Conservation (phyloP, 345 rosid species). For the Salix brachista region DNA sequence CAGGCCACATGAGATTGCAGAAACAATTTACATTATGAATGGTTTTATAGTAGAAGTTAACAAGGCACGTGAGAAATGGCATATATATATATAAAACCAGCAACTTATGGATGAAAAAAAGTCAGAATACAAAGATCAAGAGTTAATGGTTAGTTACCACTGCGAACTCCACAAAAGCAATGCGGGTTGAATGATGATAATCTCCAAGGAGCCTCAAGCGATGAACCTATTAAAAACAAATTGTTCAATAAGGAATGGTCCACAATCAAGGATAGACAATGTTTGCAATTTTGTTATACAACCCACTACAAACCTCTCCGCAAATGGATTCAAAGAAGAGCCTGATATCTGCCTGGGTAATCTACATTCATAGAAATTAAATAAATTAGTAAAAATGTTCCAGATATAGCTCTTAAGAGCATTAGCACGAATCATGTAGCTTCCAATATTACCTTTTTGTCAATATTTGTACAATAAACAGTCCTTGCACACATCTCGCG, state of each 20-base stretch:
- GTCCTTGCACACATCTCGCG: conserved; percentile 99
- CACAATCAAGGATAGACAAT: conserved; percentile 1
- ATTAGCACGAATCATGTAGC: background rate
- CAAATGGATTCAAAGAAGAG: conserved; percentile 78
- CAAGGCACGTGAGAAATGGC: background rate
- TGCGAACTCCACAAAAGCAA: conserved; percentile 89
- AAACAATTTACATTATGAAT: background rate
- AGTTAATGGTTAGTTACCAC: conserved; percentile 39
- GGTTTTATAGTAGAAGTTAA: background rate
- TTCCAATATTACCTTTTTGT: conserved; percentile 59
- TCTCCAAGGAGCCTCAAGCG: conserved; percentile 96
- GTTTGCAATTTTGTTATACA: background rate
- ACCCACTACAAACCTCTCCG: conserved; percentile 64
- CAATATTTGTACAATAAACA: conserved; percentile 93
- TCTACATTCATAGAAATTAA: conserved; percentile 40
- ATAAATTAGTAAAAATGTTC: conserved; percentile 9
- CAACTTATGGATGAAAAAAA: background rate
- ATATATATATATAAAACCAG: background rate
- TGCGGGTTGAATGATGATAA: conserved; percentile 82
- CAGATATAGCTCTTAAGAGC: background rate
- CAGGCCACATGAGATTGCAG: background rate
- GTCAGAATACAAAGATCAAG: background rate
- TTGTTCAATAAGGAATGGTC: conserved; percentile 1
- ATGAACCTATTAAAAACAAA: conserved; percentile 50
- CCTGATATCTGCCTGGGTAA: conserved; percentile 78